Conservation (phyloP, 768 basidiomycete species). For the Scleroderma citrinum region DNA sequence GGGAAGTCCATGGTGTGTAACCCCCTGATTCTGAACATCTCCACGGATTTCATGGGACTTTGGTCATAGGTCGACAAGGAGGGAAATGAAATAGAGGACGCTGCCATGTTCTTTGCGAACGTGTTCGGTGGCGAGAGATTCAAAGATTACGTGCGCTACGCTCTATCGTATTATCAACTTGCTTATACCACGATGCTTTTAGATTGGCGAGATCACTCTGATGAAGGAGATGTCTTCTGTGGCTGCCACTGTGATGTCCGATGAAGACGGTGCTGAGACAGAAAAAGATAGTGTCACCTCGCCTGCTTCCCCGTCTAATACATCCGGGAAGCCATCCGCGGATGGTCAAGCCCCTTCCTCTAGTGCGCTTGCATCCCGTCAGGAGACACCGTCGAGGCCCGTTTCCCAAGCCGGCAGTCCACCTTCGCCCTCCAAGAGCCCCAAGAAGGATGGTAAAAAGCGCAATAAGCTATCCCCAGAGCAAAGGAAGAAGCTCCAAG, state of each 20-base stretch:
- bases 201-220: slow-evolving; percentile 96
- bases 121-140: slow-evolving; percentile 96
- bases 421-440: slow-evolving; percentile 29
- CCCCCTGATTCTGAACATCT: slow-evolving; percentile 3
- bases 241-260: slow-evolving; percentile 82
- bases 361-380: slow-evolving; percentile 13
- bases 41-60: slow-evolving; percentile 1
- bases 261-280: slow-evolving; percentile 87
- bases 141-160: slow-evolving; percentile 70
- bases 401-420: slow-evolving; percentile 9
- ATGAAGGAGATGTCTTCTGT: slow-evolving; percentile 91
- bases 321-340: slow-evolving; percentile 10
- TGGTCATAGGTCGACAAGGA: slow-evolving; percentile 61
- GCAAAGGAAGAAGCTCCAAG: slow-evolving; percentile 77
- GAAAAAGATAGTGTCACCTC: slow-evolving; percentile 57
- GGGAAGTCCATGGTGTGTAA: slow-evolving; percentile 79
- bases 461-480: slow-evolving; percentile 64
- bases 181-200: slow-evolving; percentile 5
- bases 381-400: slow-evolving; percentile 16
- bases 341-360: slow-evolving; percentile 5
- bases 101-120: slow-evolving; percentile 89
- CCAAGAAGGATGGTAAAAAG: slow-evolving; percentile 33
- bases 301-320: slow-evolving; percentile 10
- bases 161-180: not conserved
- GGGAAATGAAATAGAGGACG: slow-evolving; percentile 83